Conservation (phyloP, 441 rosid genomes). For the Adansonia grandidieri region DNA sequence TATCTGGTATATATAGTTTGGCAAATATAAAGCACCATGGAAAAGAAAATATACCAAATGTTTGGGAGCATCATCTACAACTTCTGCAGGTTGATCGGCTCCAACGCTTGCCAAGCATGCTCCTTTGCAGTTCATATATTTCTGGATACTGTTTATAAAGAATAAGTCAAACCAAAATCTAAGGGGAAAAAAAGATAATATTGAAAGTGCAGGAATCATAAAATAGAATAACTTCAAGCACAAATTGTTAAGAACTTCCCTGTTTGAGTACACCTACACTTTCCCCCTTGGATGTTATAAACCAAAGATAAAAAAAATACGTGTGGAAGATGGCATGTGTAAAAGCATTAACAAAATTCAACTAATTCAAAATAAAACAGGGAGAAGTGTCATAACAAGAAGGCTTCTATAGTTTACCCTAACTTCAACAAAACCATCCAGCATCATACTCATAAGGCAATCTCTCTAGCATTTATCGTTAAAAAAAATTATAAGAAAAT, state of each 20-base stretch:
- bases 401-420: constrained; percentile 5
- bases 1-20: background rate
- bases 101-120: constrained; percentile 80
- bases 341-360: constrained; percentile 4
- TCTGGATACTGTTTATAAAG: constrained; percentile 62
- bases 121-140: constrained; percentile 87
- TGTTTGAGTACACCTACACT: background rate
- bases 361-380: background rate
- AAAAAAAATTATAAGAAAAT: background rate
- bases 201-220: constrained; percentile 11
- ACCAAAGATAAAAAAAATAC: background rate
- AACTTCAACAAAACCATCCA: background rate
- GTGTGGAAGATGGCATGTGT: background rate
- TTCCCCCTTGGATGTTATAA: background rate
- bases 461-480: background rate
- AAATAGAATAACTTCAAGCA: constrained; percentile 6
- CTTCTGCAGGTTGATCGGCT: constrained; percentile 96
- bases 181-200: background rate
- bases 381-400: background rate
- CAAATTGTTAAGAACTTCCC: background rate
- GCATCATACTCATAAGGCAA: background rate
- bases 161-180: constrained; percentile 16
- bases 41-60: constrained; percentile 58
- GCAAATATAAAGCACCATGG: background rate
- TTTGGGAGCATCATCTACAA: constrained; percentile 82